Base-by-base conservation (phyloP, 2,329 filamentous ascomycete species). In the Botrytis tulipae region DNA sequence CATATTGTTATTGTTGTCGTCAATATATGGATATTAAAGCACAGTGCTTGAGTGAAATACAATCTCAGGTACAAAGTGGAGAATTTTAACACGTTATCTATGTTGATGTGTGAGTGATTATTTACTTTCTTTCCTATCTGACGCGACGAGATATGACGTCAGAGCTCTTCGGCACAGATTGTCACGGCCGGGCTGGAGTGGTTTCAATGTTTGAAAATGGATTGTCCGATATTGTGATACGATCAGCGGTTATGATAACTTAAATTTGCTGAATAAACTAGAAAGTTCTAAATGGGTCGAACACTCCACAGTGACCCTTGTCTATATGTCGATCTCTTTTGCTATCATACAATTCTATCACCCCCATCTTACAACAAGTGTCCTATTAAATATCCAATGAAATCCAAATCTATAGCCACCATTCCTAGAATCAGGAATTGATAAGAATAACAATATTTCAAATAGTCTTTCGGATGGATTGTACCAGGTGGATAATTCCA, bases 61-160 rank as follows among this genome's bases (percentile, higher is more conserved):
- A 12, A 35, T 66, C 6, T 65, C 12, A 35, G 7, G 29, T 25
- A 48, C 14, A 14, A 20, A 32, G 7, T 4, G 25, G 42, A 48
- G 14, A 35, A 46, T 32, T 20, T 32, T 0, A 32, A 59, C 20
- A 35, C 3, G 29, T 35, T 25, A 2, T 18, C 4, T 5, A 46
- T 32, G 14, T 25, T 29, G 18, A 22, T 22, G 40, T 6, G 10
- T 44, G n/a, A 9, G 32, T 14, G 35, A 20, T 20, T 6, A 18
- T 25, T 29, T 29, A 40, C 32, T 22, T 61, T 61, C 20, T 22
- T 61, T 61, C 20, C 35, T 25, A 14, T 22, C 4, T 37, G 20
- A 61, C 40, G 40, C n/a, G 61, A 63, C 40, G n/a, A 18, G 40
- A 63, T 20, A 63, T 63, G 61, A 63, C n/a, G 61, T 63, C 61